Base-by-base conservation (phyloP, 2,329 filamentous ascomycete species). In the Botryotinia convoluta region DNA sequence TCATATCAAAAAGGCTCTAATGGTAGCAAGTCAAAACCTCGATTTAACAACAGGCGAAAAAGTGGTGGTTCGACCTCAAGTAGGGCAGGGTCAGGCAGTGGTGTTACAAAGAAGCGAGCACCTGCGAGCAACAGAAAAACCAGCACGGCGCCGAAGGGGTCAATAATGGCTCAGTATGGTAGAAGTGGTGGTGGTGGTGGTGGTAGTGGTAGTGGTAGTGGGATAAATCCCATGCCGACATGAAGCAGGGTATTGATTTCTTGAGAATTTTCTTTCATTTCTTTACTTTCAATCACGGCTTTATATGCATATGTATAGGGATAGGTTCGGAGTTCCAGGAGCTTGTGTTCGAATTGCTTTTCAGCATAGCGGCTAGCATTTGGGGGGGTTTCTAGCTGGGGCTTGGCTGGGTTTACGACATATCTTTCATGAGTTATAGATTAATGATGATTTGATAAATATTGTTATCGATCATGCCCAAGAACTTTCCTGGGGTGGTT, bases 141-240 rank as follows among this genome's bases (percentile, higher is more conserved):
- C n/a, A 61, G 72, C 60, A 20, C 67, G 9, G 39, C 26, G 42
- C 57, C 35, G 20, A 73, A 22, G 68, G 69, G 32, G 51, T 70
- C 39, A 57, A 59, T 64, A 44, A 72, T 67, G 67, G 59, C 59
- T 45, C 63, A 73, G 35, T 69, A 62, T 45, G 45, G 68, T 7
- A 64, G 71, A 60, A 64, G 69, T 32, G 72, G 72, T 39, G 70
- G 72, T 51, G 70, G 64, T 12, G 37, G 37, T 3, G 10, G 10
- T 42, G 4, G 39, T 44, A 16, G 39, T 48, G 51, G 61, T 12
- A 72, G 74, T 48, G 69, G 72, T 42, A 78, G 78, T 67, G 77
- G 77, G 3, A 79, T 79, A 75, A 78, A 77, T 77, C 77, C 78
- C 37, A 75, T 72, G 71, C 62, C 71, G 10, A 72, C 71, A 5